Evolutionary conservation across 768 basidiomycete genomes (phyloP).

Genomic region (Glaciozyma martinii): DNA sequence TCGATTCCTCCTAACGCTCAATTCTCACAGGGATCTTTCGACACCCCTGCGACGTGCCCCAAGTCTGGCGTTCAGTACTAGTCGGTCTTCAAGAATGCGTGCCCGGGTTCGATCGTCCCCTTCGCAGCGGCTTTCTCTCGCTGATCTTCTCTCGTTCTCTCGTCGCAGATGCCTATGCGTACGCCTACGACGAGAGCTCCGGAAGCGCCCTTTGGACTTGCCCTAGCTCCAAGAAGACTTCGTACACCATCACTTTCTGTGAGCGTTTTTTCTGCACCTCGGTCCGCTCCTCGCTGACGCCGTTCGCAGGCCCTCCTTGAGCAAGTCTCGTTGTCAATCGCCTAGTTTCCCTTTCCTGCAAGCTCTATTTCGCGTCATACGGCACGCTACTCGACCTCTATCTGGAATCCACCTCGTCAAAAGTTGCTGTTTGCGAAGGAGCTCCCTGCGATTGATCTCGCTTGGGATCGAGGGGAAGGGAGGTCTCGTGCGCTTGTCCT

Average conservation of each 20-base stretch:
- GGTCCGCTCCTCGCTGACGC: no score
- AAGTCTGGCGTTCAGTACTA: slow-evolving; percentile 21
- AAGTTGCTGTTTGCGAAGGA: no score
- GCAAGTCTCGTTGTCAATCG: not conserved
- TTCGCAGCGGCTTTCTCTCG: no score
- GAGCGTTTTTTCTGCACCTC: not conserved
- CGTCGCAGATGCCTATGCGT: slow-evolving; percentile 45
- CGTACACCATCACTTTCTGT: slow-evolving; percentile 36
- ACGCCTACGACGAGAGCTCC: slow-evolving; percentile 49
- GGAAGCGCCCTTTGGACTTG: slow-evolving; percentile 53
- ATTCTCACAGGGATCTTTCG: slow-evolving; percentile 9
- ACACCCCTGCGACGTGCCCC: slow-evolving; percentile 33
- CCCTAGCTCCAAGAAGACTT: slow-evolving; percentile 40
- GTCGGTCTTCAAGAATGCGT: slow-evolving; percentile 23
- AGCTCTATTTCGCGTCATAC: not conserved
- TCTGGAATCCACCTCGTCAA: no score
- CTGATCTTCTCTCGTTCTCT: no score
- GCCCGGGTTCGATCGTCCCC: slow-evolving; percentile 33
- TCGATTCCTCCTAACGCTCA: not conserved
- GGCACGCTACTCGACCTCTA: no score
- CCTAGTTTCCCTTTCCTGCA: no score
- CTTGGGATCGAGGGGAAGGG: no score
- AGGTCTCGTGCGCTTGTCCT: no score
- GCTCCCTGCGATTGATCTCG: no score
- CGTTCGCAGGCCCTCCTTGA: not conserved